Evolutionary conservation across 768 basidiomycete species (phyloP), one percentile per base, ranked within the genome.

Genomic region (Coprinellus aureogranulatus): DNA sequence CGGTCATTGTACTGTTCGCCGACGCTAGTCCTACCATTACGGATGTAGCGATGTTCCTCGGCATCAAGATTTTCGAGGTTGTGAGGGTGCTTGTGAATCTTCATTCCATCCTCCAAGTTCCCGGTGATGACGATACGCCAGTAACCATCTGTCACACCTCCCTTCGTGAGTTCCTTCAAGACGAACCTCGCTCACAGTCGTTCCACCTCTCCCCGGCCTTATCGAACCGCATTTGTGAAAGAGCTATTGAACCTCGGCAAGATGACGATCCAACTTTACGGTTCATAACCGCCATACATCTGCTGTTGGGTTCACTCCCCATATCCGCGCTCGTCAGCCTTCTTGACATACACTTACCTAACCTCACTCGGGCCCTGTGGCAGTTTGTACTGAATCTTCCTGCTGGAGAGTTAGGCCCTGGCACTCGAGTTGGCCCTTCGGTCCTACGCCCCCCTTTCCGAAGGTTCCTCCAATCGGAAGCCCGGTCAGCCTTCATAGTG

Each of bases 101-200:
- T 18, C 44, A 55, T 14, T n/a, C 54, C 12, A 55, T 55, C 54
- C 6, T 55, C 1, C 28, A 46, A 16, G 37, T 55, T 37, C 54
- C 54, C 2, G 54, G 45, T 8, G 45, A 46, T n/a, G 28, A 55
- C 37, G 6, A 48, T 23, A 48, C 27, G 5, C 53, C 41, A 16
- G 53, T 54, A 11, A 34, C n/a, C 18, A 14, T 54, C 27, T 45
- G 20, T 16, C 53, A 54, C 25, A 54, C 39, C 12, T 54, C 53
- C 23, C 37, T 54, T 6, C 41, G 27, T 16, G 53, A 54, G 11
- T 54, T 54, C 27, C 40, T 54, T 4, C 37, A 18, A 4, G 23
- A 22, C 11, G 22, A 44, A n/a, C 6, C 8, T 8, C 41, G 41
- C 14, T 44, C 41, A 5, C 10, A n/a, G 20, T n/a, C 10, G 20